Percentiles rank a stretch among this genome's conserved stretches.
Conservation (phyloP, 176 grass and related monocot genomes). For the Musa itinerans region DNA sequence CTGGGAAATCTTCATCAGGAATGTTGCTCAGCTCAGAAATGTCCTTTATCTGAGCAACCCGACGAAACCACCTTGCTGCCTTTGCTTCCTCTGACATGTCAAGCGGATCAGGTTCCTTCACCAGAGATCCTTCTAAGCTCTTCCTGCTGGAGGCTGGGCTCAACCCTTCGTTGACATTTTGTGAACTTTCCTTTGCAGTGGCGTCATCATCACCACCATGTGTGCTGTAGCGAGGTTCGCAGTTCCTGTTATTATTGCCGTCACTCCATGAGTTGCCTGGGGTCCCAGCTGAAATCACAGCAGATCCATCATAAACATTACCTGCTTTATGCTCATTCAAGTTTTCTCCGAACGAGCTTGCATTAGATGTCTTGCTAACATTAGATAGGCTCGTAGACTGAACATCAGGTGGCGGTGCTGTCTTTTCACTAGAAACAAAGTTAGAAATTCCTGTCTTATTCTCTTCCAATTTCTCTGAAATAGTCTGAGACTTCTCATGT, state of each 20-base stretch:
- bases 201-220: no score
- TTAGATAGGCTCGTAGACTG: conserved; percentile 17
- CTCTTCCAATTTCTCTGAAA: background rate
- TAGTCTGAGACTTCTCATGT: background rate
- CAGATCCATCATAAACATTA: background rate
- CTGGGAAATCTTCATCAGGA: conserved; percentile 83
- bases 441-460: background rate
- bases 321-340: no score
- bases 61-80: conserved; percentile 90
- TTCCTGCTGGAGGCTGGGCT: conserved; percentile 35
- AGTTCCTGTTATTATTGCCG: background rate
- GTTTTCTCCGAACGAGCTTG: no score
- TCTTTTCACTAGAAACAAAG: conserved; percentile 9
- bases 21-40: conserved; percentile 88
- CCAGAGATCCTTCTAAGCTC: conserved; percentile 76
- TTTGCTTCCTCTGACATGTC: conserved; percentile 99
- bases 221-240: no score
- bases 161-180: conserved; percentile 26
- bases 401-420: conserved; percentile 10
- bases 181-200: background rate
- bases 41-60: conserved; percentile 88
- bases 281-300: conserved; percentile 18
- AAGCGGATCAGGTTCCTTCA: conserved; percentile 69
- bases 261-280: conserved; percentile 25
- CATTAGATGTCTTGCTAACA: background rate